phyloP scores from a whole-genome alignment of 2,329 filamentous ascomycete species.

The Emmonsia crescens region DNA sequence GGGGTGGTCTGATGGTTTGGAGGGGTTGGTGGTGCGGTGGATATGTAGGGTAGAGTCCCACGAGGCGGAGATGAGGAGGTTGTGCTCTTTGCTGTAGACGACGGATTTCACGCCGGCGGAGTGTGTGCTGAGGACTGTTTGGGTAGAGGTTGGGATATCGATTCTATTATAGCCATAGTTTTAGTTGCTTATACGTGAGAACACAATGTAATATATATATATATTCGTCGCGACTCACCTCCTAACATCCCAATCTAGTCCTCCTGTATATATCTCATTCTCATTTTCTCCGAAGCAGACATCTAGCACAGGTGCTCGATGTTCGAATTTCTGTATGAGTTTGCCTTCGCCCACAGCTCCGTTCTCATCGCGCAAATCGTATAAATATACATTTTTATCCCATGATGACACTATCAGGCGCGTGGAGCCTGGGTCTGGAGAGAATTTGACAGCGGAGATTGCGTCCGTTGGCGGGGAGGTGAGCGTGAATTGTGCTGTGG shows the following conservation, averaged over 20 bases:
- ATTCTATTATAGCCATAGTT: slow-evolving; percentile 38
- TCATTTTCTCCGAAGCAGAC: slow-evolving; percentile 81
- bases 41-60: slow-evolving; percentile 91
- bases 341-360: slow-evolving; percentile 47
- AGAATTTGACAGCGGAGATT: slow-evolving; percentile 78
- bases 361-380: slow-evolving; percentile 55
- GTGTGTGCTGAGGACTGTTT: slow-evolving; percentile 69
- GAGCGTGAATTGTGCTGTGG: slow-evolving; percentile 64
- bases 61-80: slow-evolving; percentile 74
- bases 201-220: neutral
- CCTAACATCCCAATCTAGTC: slow-evolving; percentile 77
- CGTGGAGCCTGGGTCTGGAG: slow-evolving; percentile 60
- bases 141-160: slow-evolving; percentile 59
- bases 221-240: slow-evolving; percentile 39
- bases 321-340: slow-evolving; percentile 63
- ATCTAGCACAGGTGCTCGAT: slow-evolving; percentile 77
- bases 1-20: slow-evolving; percentile 24
- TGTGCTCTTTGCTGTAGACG: slow-evolving; percentile 65
- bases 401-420: slow-evolving; percentile 86
- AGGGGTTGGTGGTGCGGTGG: slow-evolving; percentile 51
- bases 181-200: neutral
- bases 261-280: slow-evolving; percentile 72
- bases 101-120: slow-evolving; percentile 69
- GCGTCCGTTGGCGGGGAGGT: slow-evolving; percentile 73
- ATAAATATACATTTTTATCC: slow-evolving; percentile 86